Conservation (phyloP, 352 stramenopile species). For the Pythium oligandrum region DNA sequence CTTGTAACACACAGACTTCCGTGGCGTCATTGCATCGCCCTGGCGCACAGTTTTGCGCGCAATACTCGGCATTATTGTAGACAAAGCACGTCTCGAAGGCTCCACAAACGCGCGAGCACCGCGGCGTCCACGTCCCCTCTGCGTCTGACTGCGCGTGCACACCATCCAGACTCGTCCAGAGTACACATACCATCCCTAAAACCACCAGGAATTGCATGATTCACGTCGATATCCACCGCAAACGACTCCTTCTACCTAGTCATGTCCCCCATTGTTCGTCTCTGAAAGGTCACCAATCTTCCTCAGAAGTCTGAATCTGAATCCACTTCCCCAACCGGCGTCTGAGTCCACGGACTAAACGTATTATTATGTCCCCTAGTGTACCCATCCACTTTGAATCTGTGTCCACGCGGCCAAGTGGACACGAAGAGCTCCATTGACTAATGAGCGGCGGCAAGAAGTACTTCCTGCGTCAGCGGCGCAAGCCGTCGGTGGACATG, state of each 20-base stretch:
- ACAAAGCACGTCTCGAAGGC: constrained; percentile 40
- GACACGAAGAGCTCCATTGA: not conserved
- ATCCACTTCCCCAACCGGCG: too few relatives aligned
- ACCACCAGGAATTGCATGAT: too few relatives aligned
- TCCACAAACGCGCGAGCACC: constrained; percentile 21
- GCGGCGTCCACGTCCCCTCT: not conserved
- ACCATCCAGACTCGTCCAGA: not conserved
- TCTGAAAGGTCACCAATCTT: too few relatives aligned
- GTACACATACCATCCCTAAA: too few relatives aligned
- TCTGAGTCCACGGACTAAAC: not conserved
- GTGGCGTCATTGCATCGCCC: constrained; percentile 33
- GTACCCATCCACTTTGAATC: not conserved
- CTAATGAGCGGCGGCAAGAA: constrained; percentile 12
- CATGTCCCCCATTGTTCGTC: too few relatives aligned
- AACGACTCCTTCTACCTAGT: too few relatives aligned
- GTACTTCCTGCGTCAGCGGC: constrained; percentile 19
- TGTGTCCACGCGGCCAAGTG: too few relatives aligned
- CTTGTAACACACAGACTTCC: constrained; percentile 36
- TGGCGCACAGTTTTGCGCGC: constrained; percentile 30
- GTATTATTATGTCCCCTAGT: constrained; percentile 5
- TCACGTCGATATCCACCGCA: too few relatives aligned
- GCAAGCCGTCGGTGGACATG: constrained; percentile 5
- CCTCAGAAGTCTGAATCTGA: too few relatives aligned
- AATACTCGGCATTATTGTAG: constrained; percentile 38
- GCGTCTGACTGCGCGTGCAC: not conserved